Percentiles rank a stretch among this genome's conserved stretches.
phyloP scores from a whole-genome alignment of 139 green algal species.

The Chlamydomonas sphaeroides region DNA sequence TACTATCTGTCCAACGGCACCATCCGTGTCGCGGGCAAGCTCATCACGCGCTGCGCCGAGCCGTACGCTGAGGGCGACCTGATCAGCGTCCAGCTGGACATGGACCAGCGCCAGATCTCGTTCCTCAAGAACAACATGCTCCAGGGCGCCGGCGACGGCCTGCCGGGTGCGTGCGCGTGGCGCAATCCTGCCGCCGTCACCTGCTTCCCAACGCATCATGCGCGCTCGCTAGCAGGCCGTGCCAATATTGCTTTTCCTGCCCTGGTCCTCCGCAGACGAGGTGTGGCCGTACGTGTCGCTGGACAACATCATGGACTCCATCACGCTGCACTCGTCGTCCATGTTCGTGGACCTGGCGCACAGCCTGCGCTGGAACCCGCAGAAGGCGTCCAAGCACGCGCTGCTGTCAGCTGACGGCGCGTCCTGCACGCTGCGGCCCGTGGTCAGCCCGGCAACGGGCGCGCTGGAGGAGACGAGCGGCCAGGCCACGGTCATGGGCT shows the following conservation, averaged over 20 bases:
- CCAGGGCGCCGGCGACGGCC: conserved; percentile 63
- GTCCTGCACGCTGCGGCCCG: conserved; percentile 37
- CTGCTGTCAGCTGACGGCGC: conserved; percentile 47
- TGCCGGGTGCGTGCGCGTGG: conserved; percentile 54
- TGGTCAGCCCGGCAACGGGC: conserved; percentile 6
- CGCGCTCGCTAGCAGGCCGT: no score
- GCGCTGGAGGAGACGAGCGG: conserved; percentile 51
- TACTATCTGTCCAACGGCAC: conserved; percentile 75
- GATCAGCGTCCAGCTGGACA: conserved; percentile 70
- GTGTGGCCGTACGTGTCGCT: conserved; percentile 74
- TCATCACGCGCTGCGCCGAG: conserved; percentile 73
- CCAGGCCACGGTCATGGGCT: conserved; percentile 67
- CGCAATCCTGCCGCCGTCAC: no score
- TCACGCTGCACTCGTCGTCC: conserved; percentile 69
- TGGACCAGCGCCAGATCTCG: conserved; percentile 63
- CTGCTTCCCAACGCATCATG: no score
- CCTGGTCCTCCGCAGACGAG: conserved; percentile 56
- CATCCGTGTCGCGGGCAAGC: conserved; percentile 68
- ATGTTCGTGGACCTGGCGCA: conserved; percentile 73
- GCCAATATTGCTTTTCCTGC: neutral
- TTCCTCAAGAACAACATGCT: conserved; percentile 73
- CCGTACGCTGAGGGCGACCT: conserved; percentile 74
- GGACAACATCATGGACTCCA: conserved; percentile 79
- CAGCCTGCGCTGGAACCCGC: conserved; percentile 65
- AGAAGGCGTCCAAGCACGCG: conserved; percentile 43